Base-by-base conservation (phyloP, 495 filamentous ascomycete genomes). In the Diplogelasinospora grovesii region DNA sequence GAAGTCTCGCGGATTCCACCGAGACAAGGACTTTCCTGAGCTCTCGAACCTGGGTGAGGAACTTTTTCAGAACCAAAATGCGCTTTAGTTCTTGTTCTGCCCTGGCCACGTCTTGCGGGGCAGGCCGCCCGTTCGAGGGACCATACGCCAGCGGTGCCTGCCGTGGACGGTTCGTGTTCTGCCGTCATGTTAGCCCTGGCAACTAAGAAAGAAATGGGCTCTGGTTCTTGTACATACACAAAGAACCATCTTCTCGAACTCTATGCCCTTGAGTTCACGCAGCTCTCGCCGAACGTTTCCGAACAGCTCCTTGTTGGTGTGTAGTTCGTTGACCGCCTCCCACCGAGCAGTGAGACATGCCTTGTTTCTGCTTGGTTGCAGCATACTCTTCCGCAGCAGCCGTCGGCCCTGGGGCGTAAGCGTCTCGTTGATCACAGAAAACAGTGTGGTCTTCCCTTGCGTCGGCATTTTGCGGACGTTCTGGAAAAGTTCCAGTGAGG, bases 381-480 rank as follows among this genome's bases (percentile, higher is more conserved):
- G 68, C 26, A 97, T 80, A 41, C 82, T 90, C 46, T 80, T 81
- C 41, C 86, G 72, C 7, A 97, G 70, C 22, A 95, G 59, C 27
- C 92, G 75, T 3, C 83, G 71, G 3, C 92, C 92, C 81, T 95
- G 94, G 0, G 85, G 86, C 0, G 90, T 96, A 18, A 81, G 59
- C 0, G 88, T 94, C 46, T 85, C 74, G 50, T 95, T 92, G 26
- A 97, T 57, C 5, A 96, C 55, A 0, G 88, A 86, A 50, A 87
- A 93, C 5, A 98, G 68, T n/a, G n/a, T n/a, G 50, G 54, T 60
- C 78, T 89, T 35, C 81, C 77, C 38, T 77, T 86, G 1, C 80
- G 93, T 48, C 80, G 86, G 10, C 71, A 56, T 57, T 79, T 78
- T 31, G 83, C 46, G 83, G 2, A 89, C 57, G 48, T 95, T 97